Percentiles rank a stretch among this genome's conserved stretches.
Evolutionary conservation across 345 rosid genomes (phyloP).

Genomic region (Clarkia xantiana): DNA sequence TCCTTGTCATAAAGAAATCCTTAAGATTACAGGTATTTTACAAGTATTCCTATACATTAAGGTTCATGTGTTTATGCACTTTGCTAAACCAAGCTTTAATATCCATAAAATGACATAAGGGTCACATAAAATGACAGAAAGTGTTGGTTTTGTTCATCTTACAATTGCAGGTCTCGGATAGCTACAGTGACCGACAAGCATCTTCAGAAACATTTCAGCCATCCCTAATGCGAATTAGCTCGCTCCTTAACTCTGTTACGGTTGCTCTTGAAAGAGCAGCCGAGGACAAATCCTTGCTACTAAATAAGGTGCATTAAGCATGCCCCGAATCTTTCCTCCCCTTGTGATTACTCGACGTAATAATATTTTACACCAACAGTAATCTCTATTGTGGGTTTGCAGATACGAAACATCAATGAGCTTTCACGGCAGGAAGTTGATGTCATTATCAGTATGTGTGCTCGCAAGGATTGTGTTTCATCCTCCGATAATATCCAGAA

Average conservation of each 20-base stretch:
- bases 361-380: too few relatives aligned
- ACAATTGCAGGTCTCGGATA: conserved; percentile 39
- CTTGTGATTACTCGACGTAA: too few relatives aligned
- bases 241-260: conserved; percentile 54
- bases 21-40: conserved; percentile 57
- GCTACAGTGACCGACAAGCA: conserved; percentile 22
- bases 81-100: not conserved
- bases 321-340: not conserved
- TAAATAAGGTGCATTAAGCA: conserved; percentile 43
- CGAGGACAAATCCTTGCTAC: conserved; percentile 69
- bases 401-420: conserved; percentile 87
- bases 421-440: conserved; percentile 94
- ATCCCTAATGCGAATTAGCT: conserved; percentile 39
- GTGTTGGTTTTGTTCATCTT: not conserved
- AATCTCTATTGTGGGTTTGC: conserved; percentile 11
- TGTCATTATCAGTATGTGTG: conserved; percentile 61
- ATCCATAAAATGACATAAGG: too few relatives aligned
- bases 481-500: conserved; percentile 69
- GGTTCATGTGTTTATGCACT: not conserved
- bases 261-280: conserved; percentile 70
- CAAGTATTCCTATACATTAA: not conserved
- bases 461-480: conserved; percentile 37
- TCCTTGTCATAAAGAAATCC: conserved; percentile 63
- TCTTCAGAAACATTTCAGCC: conserved; percentile 51
- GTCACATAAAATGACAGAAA: too few relatives aligned